Evolutionary conservation across 441 rosid genomes (phyloP).

Genomic region (Kokia cookei): DNA sequence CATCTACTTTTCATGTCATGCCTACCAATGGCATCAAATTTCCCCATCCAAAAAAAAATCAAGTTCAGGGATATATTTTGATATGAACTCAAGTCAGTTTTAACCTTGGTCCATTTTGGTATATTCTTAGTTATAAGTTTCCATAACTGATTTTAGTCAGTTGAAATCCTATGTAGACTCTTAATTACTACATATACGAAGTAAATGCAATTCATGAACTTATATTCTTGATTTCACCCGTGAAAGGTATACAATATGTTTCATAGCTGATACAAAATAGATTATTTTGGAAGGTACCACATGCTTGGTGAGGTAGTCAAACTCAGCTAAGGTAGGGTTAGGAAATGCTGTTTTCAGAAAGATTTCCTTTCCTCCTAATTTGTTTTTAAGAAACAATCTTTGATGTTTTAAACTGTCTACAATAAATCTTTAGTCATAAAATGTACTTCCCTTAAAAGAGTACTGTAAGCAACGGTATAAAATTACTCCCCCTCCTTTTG

Average conservation of each 20-base stretch:
- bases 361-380: neutral
- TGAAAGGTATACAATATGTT: neutral
- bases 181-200: neutral
- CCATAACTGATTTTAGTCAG: neutral
- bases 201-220: neutral
- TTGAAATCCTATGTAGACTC: neutral
- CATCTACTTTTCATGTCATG: neutral
- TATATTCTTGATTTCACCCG: neutral
- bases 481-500: too few species aligned
- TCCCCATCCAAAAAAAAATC: neutral
- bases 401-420: neutral
- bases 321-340: neutral
- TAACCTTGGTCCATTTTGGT: neutral
- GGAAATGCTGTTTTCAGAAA: neutral
- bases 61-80: neutral
- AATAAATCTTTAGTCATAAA: neutral
- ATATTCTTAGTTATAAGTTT: neutral
- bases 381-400: neutral
- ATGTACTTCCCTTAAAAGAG: neutral
- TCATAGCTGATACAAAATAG: neutral
- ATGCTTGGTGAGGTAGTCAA: neutral
- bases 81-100: neutral
- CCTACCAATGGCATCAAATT: neutral
- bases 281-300: neutral
- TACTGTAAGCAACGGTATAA: too few species aligned